Evolutionary conservation across 805 yeast species (phyloP).

Genomic region (Metschnikowia santaceciliae): DNA sequence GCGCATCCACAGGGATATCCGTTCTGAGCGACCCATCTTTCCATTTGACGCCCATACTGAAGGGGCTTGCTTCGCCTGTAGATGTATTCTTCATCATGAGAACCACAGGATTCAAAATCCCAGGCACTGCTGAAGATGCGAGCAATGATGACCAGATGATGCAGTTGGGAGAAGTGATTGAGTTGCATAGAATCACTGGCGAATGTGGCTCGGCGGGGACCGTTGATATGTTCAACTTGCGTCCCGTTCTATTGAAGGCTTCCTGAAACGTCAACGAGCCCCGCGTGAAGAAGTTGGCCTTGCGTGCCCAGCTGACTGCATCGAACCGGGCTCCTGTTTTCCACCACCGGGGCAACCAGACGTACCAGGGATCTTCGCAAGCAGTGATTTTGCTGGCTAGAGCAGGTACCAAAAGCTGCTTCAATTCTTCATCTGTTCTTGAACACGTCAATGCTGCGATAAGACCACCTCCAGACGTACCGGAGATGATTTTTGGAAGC

Average conservation of each 20-base stretch:
- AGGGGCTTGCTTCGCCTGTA: constrained; percentile 50
- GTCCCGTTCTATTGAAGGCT: constrained; percentile 64
- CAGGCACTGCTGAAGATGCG: constrained; percentile 83
- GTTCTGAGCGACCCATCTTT: constrained; percentile 77
- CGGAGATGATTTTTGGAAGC: constrained; percentile 66
- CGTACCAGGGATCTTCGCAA: constrained; percentile 57
- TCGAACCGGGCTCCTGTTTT: constrained; percentile 77
- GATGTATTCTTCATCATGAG: constrained; percentile 58
- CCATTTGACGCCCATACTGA: constrained; percentile 72
- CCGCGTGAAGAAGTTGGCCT: constrained; percentile 63
- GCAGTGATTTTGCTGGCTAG: constrained; percentile 64
- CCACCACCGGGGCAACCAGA: constrained; percentile 65
- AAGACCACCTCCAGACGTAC: constrained; percentile 80
- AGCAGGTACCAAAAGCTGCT: constrained; percentile 52
- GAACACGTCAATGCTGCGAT: constrained; percentile 72
- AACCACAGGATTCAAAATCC: constrained; percentile 74
- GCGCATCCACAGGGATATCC: constrained; percentile 70
- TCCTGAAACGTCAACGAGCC: constrained; percentile 74
- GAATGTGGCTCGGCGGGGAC: constrained; percentile 82
- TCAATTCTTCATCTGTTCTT: constrained; percentile 63
- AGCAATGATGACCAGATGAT: constrained; percentile 75
- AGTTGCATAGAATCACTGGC: constrained; percentile 74
- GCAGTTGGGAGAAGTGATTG: constrained; percentile 74
- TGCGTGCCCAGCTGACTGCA: constrained; percentile 68
- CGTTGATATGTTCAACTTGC: constrained; percentile 66